Evolutionary conservation across 1,139 yeast species (phyloP).

Genomic region (Suhomyces choctaworum): DNA sequence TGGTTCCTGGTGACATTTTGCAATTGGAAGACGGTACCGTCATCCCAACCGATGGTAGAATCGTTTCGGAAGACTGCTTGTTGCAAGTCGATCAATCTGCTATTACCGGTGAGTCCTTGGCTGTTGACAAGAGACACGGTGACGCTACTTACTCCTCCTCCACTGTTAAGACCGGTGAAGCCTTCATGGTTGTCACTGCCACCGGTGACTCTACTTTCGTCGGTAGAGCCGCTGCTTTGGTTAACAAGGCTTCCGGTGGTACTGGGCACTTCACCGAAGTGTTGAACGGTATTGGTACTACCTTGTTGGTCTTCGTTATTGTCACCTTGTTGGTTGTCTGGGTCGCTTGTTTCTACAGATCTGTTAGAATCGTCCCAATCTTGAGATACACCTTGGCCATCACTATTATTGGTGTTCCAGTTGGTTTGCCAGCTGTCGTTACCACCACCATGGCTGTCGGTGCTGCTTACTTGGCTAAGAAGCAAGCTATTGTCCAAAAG

Average conservation of each 20-base stretch:
- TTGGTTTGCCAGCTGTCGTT: conserved; percentile 99
- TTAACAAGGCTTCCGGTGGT: conserved; percentile 93
- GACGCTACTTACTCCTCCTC: conserved; percentile 92
- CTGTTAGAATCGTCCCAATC: conserved; percentile 83
- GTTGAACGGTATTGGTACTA: conserved; percentile 95
- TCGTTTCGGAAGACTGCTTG: conserved; percentile 84
- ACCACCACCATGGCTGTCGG: conserved; percentile 99
- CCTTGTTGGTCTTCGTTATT: conserved; percentile 85
- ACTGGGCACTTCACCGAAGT: conserved; percentile 97
- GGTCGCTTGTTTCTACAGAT: conserved; percentile 95
- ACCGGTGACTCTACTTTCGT: conserved; percentile 93
- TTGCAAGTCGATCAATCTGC: conserved; percentile 97
- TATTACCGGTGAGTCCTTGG: conserved; percentile 96
- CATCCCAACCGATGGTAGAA: conserved; percentile 94
- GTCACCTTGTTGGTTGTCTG: conserved; percentile 86
- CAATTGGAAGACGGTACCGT: conserved; percentile 94
- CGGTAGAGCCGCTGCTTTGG: conserved; percentile 96
- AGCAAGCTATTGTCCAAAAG: conserved; percentile 97
- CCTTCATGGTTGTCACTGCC: conserved; percentile 91
- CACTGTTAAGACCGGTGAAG: conserved; percentile 96
- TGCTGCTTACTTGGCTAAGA: conserved; percentile 98
- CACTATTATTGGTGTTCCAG: conserved; percentile 99
- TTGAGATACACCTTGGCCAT: conserved; percentile 94
- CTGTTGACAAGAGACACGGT: conserved; percentile 90
- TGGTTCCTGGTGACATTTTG: conserved; percentile 92